Conservation (phyloP, 352 stramenopile species). For the Halophytophthora polymorphica region DNA sequence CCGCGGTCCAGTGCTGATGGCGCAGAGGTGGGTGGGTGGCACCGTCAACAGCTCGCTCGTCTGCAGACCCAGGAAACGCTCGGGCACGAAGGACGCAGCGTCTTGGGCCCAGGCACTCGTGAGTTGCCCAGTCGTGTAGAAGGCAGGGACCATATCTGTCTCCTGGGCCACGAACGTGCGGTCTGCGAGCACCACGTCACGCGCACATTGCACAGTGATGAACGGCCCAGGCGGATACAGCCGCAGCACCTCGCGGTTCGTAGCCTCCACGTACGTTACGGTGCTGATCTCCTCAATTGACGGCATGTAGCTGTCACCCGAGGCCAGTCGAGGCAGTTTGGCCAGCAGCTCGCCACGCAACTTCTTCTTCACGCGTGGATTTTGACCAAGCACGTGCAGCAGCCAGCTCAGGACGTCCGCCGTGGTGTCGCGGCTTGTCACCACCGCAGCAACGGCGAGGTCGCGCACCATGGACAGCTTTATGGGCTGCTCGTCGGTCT, state of each 20-base stretch:
- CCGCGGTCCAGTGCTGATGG: constrained; percentile 7
- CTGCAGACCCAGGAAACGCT: constrained; percentile 23
- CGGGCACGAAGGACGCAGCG: constrained; percentile 24
- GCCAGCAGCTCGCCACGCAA: constrained; percentile 16
- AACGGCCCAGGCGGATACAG: constrained; percentile 32
- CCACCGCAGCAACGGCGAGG: constrained; percentile 42
- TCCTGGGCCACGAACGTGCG: constrained; percentile 24
- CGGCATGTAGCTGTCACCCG: constrained; percentile 5
- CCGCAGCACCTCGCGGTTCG: constrained; percentile 42
- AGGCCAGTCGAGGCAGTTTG: constrained; percentile 4
- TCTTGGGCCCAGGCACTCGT: constrained; percentile 31
- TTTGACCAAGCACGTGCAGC: constrained; percentile 32
- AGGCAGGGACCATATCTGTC: constrained; percentile 13
- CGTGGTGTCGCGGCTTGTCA: constrained; percentile 49
- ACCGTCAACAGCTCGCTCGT: constrained; percentile 7
- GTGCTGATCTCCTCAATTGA: constrained; percentile 34
- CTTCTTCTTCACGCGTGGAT: constrained; percentile 25
- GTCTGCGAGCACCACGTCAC: constrained; percentile 27
- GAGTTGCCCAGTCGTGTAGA: constrained; percentile 27
- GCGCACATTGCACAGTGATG: constrained; percentile 17
- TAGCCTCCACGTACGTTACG: constrained; percentile 43
- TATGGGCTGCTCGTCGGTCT: constrained; percentile 2
- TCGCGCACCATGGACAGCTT: constrained; percentile 26
- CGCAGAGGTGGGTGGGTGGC: constrained; percentile 4
- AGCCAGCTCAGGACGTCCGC: constrained; percentile 41